These are phyloP conservation scores for Metschnikowia noctiluminum DNA, from an alignment of 805 yeast species.

Conservation along the genomic window DNA sequence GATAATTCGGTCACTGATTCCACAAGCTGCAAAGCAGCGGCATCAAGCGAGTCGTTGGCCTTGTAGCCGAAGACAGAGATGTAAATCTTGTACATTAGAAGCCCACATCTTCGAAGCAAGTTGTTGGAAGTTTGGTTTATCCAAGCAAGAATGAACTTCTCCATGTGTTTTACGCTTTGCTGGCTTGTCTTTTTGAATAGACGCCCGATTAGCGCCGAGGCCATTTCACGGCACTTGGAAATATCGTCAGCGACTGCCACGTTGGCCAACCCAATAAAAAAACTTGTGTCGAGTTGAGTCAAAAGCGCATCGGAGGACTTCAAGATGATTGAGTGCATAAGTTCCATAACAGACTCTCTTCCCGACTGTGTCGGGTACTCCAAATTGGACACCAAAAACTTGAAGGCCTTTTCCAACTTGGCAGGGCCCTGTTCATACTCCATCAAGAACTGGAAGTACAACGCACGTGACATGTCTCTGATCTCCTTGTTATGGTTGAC, in stretches of 20 bases:
- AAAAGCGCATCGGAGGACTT: constrained; percentile 62
- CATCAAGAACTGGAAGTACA: constrained; percentile 81
- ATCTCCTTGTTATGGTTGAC: constrained; percentile 82
- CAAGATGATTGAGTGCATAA: constrained; percentile 64
- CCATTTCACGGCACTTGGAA: constrained; percentile 79
- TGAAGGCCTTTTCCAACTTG: constrained; percentile 76
- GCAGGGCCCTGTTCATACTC: constrained; percentile 93
- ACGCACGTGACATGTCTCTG: constrained; percentile 78
- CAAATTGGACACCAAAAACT: constrained; percentile 74
- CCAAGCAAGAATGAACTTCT: constrained; percentile 57
- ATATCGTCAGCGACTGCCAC: constrained; percentile 76
- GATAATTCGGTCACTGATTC: constrained; percentile 20
- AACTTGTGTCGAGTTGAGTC: constrained; percentile 62
- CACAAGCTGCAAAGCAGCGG: constrained; percentile 26
- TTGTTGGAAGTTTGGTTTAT: constrained; percentile 50
- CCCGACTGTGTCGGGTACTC: constrained; percentile 84
- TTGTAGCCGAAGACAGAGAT: constrained; percentile 46
- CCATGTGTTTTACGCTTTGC: constrained; percentile 30
- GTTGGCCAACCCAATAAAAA: constrained; percentile 79
- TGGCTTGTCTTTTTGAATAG: constrained; percentile 49
- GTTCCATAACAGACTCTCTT: constrained; percentile 85
- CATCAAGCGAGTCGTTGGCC: constrained; percentile 37
- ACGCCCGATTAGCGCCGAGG: constrained; percentile 55
- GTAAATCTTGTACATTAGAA: constrained; percentile 65
- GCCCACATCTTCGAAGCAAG: constrained; percentile 66